phyloP scores from a whole-genome alignment of 345 rosid genomes.

The Eucalyptus coolabah region DNA sequence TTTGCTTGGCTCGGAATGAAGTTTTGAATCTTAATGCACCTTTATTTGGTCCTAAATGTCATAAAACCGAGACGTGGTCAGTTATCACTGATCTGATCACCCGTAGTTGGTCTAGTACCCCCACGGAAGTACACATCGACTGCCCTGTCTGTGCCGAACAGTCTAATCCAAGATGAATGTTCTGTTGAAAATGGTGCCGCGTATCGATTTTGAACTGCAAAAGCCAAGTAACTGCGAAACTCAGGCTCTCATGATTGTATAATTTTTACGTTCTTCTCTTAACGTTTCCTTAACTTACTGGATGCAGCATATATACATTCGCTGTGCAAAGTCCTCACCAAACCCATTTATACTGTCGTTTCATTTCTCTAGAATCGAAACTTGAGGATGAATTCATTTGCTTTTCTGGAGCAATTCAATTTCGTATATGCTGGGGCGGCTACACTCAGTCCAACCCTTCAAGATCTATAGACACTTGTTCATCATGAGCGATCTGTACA shows the following conservation, averaged over 20 bases:
- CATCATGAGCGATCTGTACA: neutral
- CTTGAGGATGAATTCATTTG: neutral
- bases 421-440: neutral
- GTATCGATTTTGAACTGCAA: neutral
- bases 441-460: neutral
- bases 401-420: neutral
- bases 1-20: neutral
- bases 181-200: neutral
- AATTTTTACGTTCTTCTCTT: neutral
- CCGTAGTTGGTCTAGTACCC: neutral
- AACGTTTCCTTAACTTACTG: neutral
- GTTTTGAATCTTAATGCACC: neutral
- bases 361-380: neutral
- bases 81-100: neutral
- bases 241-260: neutral
- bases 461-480: neutral
- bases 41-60: neutral
- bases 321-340: neutral
- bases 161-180: neutral
- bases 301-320: neutral
- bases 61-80: neutral
- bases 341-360: neutral
- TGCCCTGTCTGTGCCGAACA: rapidly evolving
- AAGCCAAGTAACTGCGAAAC: neutral
- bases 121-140: neutral